Evolutionary conservation across 305 asterid genomes (phyloP).

Genomic region (Solanum hybrid): DNA sequence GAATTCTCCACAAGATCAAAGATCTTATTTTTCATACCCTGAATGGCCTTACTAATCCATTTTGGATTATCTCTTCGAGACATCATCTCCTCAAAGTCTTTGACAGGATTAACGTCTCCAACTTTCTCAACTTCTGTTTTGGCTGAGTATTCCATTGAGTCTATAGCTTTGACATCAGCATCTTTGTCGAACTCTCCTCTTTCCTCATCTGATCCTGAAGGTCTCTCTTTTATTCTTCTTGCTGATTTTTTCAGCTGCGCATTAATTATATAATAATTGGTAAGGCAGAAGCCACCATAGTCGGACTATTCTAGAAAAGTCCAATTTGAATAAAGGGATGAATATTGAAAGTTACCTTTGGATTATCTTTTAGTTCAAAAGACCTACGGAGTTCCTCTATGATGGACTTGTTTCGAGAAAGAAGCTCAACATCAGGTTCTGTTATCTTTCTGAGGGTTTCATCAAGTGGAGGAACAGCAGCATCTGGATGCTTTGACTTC

Average conservation of each 20-base stretch:
- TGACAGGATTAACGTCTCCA: slow-evolving; percentile 62
- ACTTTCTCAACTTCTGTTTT: slow-evolving; percentile 42
- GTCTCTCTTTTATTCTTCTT: slow-evolving; percentile 58
- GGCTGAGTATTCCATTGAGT: slow-evolving; percentile 41
- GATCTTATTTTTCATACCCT: slow-evolving; percentile 57
- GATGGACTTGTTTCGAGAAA: slow-evolving; percentile 39
- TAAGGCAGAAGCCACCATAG: neutral
- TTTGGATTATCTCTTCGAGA: slow-evolving; percentile 77
- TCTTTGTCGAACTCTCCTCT: slow-evolving; percentile 24
- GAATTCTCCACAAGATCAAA: slow-evolving; percentile 56
- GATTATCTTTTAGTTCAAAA: slow-evolving; percentile 85
- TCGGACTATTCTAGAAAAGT: neutral
- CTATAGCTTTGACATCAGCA: slow-evolving; percentile 42
- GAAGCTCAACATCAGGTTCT: slow-evolving; percentile 68
- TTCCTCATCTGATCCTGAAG: slow-evolving; percentile 62
- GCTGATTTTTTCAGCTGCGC: slow-evolving; percentile 79
- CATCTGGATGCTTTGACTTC: slow-evolving; percentile 70
- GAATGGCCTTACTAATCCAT: slow-evolving; percentile 72
- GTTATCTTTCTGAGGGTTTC: slow-evolving; percentile 70
- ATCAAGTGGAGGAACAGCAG: slow-evolving; percentile 79
- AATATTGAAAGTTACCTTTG: slow-evolving; percentile 45
- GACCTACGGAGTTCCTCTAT: slow-evolving; percentile 50
- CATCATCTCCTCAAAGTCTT: slow-evolving; percentile 81
- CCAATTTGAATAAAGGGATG: neutral
- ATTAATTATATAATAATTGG: slow-evolving; percentile 9